These are phyloP conservation scores for Abelmoschus esculentus DNA, from an alignment of 345 rosid species.

Conservation along the genomic window DNA sequence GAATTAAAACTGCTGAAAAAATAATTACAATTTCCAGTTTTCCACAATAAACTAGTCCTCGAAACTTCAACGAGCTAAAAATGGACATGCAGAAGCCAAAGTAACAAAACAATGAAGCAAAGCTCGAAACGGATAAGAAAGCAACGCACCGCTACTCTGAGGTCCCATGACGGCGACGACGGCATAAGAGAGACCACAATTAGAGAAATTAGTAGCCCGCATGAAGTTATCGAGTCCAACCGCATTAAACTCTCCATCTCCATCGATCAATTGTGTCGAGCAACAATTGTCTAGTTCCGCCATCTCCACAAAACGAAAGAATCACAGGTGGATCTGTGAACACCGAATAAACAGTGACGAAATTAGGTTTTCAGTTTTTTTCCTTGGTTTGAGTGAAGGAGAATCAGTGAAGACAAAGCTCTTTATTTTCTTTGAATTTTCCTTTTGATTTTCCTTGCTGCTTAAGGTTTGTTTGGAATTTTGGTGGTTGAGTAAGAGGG, in stretches of 20 bases:
- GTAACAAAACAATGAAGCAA: background rate
- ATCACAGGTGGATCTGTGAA: background rate
- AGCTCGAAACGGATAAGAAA: background rate
- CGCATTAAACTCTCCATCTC: conserved; percentile 49
- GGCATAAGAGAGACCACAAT: conserved; percentile 72
- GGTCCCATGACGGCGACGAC: conserved; percentile 89
- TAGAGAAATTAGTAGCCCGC: conserved; percentile 36
- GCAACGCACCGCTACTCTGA: conserved; percentile 60
- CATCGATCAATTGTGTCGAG: conserved; percentile 58
- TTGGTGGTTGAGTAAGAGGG: background rate
- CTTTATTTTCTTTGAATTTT: background rate
- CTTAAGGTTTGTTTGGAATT: background rate
- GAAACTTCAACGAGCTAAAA: background rate
- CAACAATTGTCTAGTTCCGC: conserved; percentile 22
- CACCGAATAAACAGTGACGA: background rate
- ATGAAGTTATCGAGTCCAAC: conserved; percentile 52
- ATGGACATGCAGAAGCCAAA: background rate
- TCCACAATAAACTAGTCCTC: background rate
- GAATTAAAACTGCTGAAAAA: background rate
- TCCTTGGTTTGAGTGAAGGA: background rate
- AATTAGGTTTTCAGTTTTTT: background rate
- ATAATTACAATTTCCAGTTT: background rate
- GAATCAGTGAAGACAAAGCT: background rate
- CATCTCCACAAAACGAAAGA: background rate
- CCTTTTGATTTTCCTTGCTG: background rate